Conservation (phyloP, 306 rosid genomes). For the Vachellia pachyceras region DNA sequence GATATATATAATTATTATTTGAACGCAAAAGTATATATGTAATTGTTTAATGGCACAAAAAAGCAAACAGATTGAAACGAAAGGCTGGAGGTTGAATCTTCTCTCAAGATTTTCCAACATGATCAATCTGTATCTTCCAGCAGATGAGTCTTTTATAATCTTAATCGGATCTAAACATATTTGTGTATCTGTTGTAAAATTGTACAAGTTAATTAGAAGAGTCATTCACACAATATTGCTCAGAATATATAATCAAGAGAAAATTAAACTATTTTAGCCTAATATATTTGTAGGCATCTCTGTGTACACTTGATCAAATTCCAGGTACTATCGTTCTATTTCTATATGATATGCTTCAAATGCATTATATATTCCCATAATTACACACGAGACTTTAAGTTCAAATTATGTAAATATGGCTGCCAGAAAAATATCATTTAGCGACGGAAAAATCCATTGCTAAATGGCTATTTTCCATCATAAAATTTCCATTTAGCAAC, state of each 20-base stretch:
- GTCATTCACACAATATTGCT: neutral
- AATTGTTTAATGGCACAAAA: slow-evolving; percentile 4
- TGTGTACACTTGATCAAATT: too few species aligned
- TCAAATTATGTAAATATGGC: neutral
- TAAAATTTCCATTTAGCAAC: too few species aligned
- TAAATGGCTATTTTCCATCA: too few species aligned
- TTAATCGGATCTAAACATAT: neutral
- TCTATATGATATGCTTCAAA: neutral
- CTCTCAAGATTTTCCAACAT: slow-evolving; percentile 29
- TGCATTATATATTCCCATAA: neutral
- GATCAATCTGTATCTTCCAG: neutral
- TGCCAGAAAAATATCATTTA: too few species aligned
- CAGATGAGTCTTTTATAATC: neutral
- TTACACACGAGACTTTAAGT: too few species aligned
- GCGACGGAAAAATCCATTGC: too few species aligned
- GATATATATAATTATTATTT: neutral
- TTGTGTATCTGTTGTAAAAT: neutral
- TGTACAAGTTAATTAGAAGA: neutral
- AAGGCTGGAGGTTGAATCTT: neutral
- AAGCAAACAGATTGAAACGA: slow-evolving; percentile 11
- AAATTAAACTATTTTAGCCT: neutral
- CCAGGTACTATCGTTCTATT: neutral
- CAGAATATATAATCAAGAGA: neutral
- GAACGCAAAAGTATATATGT: neutral
- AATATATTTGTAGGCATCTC: too few species aligned